Conservation (phyloP, 805 yeast genomes). For the Blastobotrys chiropterorum region DNA sequence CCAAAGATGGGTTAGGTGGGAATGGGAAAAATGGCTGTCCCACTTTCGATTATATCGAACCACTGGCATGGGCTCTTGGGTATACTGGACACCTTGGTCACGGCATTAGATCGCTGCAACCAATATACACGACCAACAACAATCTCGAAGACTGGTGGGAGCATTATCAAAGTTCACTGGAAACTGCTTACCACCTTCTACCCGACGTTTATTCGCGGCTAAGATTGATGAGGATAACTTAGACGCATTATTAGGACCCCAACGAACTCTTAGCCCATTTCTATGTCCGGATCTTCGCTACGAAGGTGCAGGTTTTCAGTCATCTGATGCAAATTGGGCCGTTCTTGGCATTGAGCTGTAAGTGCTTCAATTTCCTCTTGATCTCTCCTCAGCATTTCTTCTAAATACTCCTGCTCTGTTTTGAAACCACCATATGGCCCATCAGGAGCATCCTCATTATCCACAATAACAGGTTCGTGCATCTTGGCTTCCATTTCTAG, state of each 20-base stretch:
- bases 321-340: background rate
- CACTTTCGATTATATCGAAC: background rate
- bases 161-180: background rate
- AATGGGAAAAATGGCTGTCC: background rate
- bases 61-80: background rate
- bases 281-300: background rate
- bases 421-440: background rate
- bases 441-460: slow-evolving; percentile 2
- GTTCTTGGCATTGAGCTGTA: background rate
- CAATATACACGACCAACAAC: background rate
- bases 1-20: background rate
- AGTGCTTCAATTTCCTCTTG: slow-evolving; percentile 7
- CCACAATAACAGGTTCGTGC: background rate
- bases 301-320: background rate
- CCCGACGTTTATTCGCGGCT: background rate
- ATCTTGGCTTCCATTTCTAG: slow-evolving; percentile 6
- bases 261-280: too few species aligned
- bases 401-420: slow-evolving; percentile 6
- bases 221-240: background rate
- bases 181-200: background rate
- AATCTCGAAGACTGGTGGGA: background rate
- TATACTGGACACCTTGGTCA: background rate
- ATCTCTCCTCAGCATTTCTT: slow-evolving; percentile 4
- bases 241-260: too few species aligned
- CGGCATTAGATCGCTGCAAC: background rate